A percentile compares a stretch with the other conserved stretches of the same genome.
Conservation (phyloP, 1,139 yeast genomes). For the Debaryomyces fabryi region DNA sequence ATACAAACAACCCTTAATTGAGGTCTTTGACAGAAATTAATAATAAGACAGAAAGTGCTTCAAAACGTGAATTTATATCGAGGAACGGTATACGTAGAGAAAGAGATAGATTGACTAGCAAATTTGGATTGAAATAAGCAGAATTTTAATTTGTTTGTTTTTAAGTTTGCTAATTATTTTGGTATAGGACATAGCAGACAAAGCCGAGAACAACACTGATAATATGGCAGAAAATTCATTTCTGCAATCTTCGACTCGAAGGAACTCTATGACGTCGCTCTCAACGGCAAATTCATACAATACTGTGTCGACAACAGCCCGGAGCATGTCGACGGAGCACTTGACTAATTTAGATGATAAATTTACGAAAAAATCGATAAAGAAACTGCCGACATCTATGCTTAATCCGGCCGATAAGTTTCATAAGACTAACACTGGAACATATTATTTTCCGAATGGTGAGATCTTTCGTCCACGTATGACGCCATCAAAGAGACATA, state of each 20-base stretch:
- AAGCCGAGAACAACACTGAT: neutral
- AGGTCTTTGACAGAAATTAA: neutral
- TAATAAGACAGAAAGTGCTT: neutral
- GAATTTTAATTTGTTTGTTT: neutral
- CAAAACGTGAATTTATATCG: neutral
- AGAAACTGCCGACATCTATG: conserved; percentile 19
- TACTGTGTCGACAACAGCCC: conserved; percentile 14
- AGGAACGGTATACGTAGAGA: neutral
- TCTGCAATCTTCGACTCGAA: neutral
- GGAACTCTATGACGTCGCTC: conserved; percentile 34
- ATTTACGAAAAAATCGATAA: conserved; percentile 37
- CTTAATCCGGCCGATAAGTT: conserved; percentile 13
- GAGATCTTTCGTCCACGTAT: conserved; percentile 54
- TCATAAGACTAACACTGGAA: conserved; percentile 29
- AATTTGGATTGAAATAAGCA: neutral
- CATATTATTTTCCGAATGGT: conserved; percentile 56
- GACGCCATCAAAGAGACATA: conserved; percentile 39
- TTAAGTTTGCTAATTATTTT: neutral
- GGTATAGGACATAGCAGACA: neutral
- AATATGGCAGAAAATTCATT: conserved; percentile 4
- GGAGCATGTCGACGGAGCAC: conserved; percentile 45
- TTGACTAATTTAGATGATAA: conserved; percentile 41
- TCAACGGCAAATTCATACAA: conserved; percentile 24
- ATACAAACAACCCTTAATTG: neutral
- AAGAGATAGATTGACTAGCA: neutral